Evolutionary conservation across 495 filamentous ascomycete species (phyloP).

Genomic region (Penicillium riverlandense): DNA sequence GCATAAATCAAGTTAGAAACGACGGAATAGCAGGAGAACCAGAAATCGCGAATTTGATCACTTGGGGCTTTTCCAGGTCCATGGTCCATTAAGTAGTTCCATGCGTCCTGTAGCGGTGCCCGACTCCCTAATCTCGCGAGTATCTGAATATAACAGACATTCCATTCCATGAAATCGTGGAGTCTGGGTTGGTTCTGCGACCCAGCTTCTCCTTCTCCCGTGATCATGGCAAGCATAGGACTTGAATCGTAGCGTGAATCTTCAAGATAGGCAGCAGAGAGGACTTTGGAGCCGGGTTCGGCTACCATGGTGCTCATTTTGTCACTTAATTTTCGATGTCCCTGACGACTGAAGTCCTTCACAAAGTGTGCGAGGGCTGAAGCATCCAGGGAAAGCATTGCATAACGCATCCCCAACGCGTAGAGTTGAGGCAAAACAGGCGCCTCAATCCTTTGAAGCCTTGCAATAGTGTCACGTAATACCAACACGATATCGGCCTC

Average conservation of each 20-base stretch:
- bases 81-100: constrained; percentile 11
- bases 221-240: constrained; percentile 17
- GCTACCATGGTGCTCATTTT: constrained; percentile 10
- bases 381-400: constrained; percentile 14
- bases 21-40: constrained; percentile 17
- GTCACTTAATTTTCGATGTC: neutral
- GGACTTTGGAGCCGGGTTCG: constrained; percentile 9
- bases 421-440: constrained; percentile 2
- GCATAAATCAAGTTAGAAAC: constrained; percentile 12
- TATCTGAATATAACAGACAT: constrained; percentile 12
- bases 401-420: constrained; percentile 21
- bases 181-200: constrained; percentile 2
- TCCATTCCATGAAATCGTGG: constrained; percentile 17
- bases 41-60: neutral
- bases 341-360: constrained; percentile 3
- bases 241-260: constrained; percentile 13
- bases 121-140: constrained; percentile 15
- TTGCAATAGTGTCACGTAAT: constrained; percentile 20
- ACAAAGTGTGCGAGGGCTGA: constrained; percentile 21
- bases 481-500: constrained; percentile 21
- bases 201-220: constrained; percentile 11
- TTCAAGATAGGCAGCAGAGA: constrained; percentile 17
- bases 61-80: too few species aligned
- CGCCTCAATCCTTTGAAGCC: constrained; percentile 11
- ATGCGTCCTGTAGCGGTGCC: constrained; percentile 7